Evolutionary conservation across 108 stramenopile genomes (phyloP).

Genomic region (Cyclotella baltica): DNA sequence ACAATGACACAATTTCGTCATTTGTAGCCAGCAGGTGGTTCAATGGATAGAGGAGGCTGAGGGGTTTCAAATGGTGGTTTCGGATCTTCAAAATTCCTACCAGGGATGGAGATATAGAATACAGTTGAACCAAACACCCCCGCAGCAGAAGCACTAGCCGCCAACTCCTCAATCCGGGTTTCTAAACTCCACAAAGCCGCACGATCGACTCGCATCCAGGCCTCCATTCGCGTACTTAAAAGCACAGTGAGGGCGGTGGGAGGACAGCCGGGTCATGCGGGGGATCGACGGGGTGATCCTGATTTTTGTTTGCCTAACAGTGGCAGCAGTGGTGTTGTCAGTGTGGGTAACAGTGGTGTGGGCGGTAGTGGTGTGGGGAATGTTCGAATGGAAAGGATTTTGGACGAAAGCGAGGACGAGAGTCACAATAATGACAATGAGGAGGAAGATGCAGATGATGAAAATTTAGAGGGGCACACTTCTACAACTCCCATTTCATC

Average conservation of each 20-base stretch:
- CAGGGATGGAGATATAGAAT: too few relatives aligned
- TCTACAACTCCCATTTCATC: background rate
- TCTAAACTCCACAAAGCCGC: conserved; percentile 73
- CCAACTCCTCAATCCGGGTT: conserved; percentile 76
- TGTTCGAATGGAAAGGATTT: conserved; percentile 20
- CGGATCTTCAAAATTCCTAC: too few relatives aligned
- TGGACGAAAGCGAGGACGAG: conserved; percentile 46
- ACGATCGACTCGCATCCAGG: conserved; percentile 66
- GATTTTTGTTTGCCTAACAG: conserved; percentile 36
- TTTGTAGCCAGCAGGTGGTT: too few relatives aligned
- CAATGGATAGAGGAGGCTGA: too few relatives aligned
- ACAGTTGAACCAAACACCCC: conserved; percentile 85
- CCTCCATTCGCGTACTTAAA: conserved; percentile 72
- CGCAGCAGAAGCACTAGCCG: conserved; percentile 80
- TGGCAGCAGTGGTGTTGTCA: too few relatives aligned
- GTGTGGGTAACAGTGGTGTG: background rate
- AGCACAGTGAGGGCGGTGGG: conserved; percentile 48
- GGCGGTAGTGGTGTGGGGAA: background rate
- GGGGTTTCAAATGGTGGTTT: too few relatives aligned
- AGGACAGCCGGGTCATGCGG: conserved; percentile 54
- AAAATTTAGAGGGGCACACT: background rate
- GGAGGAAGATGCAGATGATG: background rate
- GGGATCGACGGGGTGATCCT: conserved; percentile 67
- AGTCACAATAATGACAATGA: background rate
- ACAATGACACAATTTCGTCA: too few relatives aligned